A percentile compares a stretch with the other conserved stretches of the same genome.
Evolutionary conservation across 176 grass and related monocot species (phyloP).

Genomic region (Tillandsia fasciculata): DNA sequence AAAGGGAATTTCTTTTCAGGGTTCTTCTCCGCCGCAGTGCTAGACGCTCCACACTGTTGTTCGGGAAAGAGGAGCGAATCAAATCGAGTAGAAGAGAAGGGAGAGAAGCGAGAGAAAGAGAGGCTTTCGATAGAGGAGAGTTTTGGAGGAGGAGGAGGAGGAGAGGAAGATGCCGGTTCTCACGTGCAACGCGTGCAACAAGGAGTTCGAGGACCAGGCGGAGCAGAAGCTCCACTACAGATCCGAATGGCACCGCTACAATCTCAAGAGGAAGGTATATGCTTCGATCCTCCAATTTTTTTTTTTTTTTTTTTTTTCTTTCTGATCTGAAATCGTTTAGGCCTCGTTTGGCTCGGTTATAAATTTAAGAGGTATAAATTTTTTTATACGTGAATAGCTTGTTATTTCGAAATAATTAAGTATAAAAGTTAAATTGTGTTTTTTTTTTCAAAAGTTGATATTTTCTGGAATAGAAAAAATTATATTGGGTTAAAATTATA

Average conservation of each 20-base stretch:
- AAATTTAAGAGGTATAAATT: no score
- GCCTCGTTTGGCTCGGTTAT: no score
- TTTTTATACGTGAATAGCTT: no score
- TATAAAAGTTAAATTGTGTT: no score
- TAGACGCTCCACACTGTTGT: no score
- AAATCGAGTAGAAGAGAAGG: background rate
- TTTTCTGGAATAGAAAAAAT: no score
- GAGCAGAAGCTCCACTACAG: conserved; percentile 80
- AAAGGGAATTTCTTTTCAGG: no score
- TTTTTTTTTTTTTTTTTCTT: background rate
- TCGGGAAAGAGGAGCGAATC: no score
- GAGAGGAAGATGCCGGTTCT: conserved; percentile 38
- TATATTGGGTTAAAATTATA: no score
- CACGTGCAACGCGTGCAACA: conserved; percentile 92
- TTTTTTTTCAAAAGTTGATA: no score
- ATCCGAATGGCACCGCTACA: conserved; percentile 98
- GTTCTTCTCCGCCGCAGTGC: no score
- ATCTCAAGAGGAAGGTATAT: conserved; percentile 94
- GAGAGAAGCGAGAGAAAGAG: background rate
- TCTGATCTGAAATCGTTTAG: background rate
- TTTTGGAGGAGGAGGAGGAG: background rate
- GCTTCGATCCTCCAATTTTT: background rate
- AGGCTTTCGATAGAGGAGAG: background rate
- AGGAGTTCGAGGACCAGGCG: conserved; percentile 59
- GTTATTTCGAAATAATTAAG: no score